A percentile compares a stretch with the other conserved stretches of the same genome.
phyloP scores from a whole-genome alignment of 371 early-diverging fungal genomes.

The Apophysomyces trapeziformis region DNA sequence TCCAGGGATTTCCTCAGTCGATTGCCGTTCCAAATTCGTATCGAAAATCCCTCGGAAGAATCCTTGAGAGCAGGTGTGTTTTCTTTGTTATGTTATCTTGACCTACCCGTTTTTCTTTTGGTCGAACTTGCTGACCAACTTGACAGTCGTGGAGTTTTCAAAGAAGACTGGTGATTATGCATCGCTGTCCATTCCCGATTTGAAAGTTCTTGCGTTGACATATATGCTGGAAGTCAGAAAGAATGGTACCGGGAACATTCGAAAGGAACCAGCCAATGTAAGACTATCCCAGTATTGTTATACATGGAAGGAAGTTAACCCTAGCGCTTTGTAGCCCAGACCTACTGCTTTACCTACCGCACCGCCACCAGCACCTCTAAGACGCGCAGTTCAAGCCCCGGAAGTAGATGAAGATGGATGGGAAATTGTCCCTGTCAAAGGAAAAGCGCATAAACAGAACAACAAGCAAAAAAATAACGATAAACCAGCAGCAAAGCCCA shows the following conservation, averaged over 20 bases:
- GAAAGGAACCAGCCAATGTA: conserved; percentile 64
- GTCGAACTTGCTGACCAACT: background rate
- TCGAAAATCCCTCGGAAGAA: conserved; percentile 75
- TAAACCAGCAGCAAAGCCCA: conserved; percentile 22
- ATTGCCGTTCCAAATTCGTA: conserved; percentile 69
- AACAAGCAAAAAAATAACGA: conserved; percentile 17
- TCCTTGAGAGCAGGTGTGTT: conserved; percentile 73
- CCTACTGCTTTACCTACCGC: conserved; percentile 48
- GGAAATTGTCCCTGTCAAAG: conserved; percentile 44
- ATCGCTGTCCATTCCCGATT: conserved; percentile 81
- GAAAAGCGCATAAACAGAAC: conserved; percentile 17
- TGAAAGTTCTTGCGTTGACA: conserved; percentile 89
- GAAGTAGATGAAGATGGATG: conserved; percentile 58
- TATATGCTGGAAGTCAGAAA: conserved; percentile 82
- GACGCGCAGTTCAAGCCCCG: conserved; percentile 13
- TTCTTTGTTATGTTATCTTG: no score
- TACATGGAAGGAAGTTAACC: background rate
- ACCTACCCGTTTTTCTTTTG: background rate
- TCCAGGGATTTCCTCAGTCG: conserved; percentile 70
- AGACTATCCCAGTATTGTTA: conserved; percentile 1
- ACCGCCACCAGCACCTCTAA: conserved; percentile 37
- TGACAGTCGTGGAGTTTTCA: conserved; percentile 78
- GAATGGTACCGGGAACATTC: conserved; percentile 65
- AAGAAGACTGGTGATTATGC: conserved; percentile 94
- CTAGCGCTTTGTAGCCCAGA: conserved; percentile 23